Conservation (phyloP, 1,284 basidiomycete genomes). For the Xerocomus nothofagi region DNA sequence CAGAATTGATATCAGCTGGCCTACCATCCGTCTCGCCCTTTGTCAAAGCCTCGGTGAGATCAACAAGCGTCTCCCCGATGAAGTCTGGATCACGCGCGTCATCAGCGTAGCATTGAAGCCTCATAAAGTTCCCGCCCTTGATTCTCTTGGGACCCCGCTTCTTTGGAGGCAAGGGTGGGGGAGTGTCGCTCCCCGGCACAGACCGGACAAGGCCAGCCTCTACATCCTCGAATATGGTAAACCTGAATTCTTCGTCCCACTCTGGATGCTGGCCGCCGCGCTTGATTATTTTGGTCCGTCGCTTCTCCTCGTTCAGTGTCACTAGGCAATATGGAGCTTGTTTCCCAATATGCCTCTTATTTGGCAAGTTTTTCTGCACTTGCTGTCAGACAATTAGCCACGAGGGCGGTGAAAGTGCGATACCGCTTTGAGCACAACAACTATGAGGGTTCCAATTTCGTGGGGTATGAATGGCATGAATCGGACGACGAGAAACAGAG, state of each 20-base stretch:
- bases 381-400: slow-evolving; percentile 20
- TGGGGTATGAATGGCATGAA: slow-evolving; percentile 58
- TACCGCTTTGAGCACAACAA: slow-evolving; percentile 94
- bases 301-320: slow-evolving; percentile 76
- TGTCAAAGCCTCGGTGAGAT: slow-evolving; percentile 87
- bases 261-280: slow-evolving; percentile 97
- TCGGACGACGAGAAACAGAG: slow-evolving; percentile 7
- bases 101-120: slow-evolving; percentile 89
- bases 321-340: slow-evolving; percentile 96
- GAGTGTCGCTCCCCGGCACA: slow-evolving; percentile 49
- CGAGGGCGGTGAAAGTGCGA: slow-evolving; percentile 38
- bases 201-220: slow-evolving; percentile 61
- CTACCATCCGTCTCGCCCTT: slow-evolving; percentile 96
- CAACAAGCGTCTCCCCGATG: slow-evolving; percentile 89
- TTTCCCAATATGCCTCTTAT: slow-evolving; percentile 94
- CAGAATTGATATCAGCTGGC: slow-evolving; percentile 29
- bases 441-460: slow-evolving; percentile 92
- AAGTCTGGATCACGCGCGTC: slow-evolving; percentile 94
- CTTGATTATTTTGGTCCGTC: slow-evolving; percentile 87
- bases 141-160: slow-evolving; percentile 55
- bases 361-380: slow-evolving; percentile 83
- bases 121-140: slow-evolving; percentile 77
- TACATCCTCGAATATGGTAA: slow-evolving; percentile 83
- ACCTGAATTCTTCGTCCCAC: slow-evolving; percentile 98
- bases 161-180: slow-evolving; percentile 65